Percentiles rank a stretch among this genome's conserved stretches.
Conservation (phyloP, 2,329 filamentous ascomycete genomes). For the Ceratocystis ficicola region DNA sequence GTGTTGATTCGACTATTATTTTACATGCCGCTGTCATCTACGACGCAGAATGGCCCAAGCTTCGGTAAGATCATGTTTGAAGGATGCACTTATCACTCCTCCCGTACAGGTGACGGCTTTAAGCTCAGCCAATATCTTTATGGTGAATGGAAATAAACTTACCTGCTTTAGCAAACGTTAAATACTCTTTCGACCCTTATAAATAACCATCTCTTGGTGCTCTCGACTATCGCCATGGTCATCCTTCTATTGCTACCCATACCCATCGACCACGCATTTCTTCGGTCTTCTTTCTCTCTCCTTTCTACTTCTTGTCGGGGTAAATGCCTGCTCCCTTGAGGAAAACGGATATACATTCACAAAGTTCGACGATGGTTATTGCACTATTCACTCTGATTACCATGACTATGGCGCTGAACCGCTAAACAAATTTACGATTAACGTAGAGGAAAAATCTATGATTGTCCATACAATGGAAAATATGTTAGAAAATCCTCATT, state of each 20-base stretch:
- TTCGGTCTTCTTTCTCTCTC: neutral
- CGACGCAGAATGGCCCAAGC: too few species aligned
- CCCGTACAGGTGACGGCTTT: too few species aligned
- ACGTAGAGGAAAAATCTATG: neutral
- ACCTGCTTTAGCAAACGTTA: too few species aligned
- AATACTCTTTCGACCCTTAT: too few species aligned
- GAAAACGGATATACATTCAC: neutral
- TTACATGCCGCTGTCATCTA: too few species aligned
- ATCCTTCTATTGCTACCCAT: neutral
- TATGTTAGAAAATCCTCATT: neutral
- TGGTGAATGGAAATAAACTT: too few species aligned
- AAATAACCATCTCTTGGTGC: too few species aligned
- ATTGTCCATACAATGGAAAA: neutral
- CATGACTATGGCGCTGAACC: rapidly evolving
- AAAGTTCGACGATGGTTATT: neutral
- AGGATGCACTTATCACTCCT: too few species aligned
- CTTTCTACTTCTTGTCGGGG: neutral
- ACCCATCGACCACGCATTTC: neutral
- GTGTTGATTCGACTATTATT: too few species aligned
- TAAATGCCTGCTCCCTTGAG: neutral
- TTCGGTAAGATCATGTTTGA: too few species aligned
- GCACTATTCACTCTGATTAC: neutral
- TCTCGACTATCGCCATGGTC: neutral
- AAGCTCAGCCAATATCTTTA: too few species aligned
- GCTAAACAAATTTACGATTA: neutral